Conservation (phyloP, 2,329 filamentous ascomycete species). For the Harringtonia lauricola region DNA sequence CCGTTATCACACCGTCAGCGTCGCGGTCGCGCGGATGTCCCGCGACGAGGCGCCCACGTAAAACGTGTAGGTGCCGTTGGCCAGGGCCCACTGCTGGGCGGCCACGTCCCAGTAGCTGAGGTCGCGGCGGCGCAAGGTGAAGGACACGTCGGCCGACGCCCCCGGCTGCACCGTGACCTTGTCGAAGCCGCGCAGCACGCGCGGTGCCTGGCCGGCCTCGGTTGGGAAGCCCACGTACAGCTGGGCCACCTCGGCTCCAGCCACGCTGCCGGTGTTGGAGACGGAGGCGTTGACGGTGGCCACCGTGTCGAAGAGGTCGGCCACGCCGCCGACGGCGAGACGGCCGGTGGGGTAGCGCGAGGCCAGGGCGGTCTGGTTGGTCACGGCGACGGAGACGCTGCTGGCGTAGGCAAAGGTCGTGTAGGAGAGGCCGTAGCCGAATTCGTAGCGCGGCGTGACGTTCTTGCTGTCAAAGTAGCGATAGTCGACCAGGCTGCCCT, state of each 20-base stretch:
- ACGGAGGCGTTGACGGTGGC: constrained; percentile 22
- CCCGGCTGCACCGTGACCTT: constrained; percentile 20
- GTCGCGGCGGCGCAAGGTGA: constrained; percentile 29
- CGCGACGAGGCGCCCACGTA: neutral
- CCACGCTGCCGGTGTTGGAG: constrained; percentile 30
- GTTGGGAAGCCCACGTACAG: constrained; percentile 22
- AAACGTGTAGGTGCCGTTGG: constrained; percentile 13
- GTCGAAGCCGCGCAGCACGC: constrained; percentile 25
- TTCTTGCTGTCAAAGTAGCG: constrained; percentile 37
- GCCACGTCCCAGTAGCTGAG: constrained; percentile 36
- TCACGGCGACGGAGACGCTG: constrained; percentile 66
- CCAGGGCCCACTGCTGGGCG: constrained; percentile 38
- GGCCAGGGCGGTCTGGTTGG: too few relatives aligned
- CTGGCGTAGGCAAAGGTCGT: constrained; percentile 48
- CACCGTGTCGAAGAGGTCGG: constrained; percentile 33
- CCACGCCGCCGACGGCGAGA: constrained; percentile 55
- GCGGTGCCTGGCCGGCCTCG: constrained; percentile 17
- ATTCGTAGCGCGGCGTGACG: constrained; percentile 39
- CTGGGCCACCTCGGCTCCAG: constrained; percentile 33
- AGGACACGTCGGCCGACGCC: constrained; percentile 17
- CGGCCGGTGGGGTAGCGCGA: constrained; percentile 33
- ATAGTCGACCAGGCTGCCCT: constrained; percentile 41
- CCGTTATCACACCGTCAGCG: too few relatives aligned
- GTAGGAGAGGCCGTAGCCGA: constrained; percentile 45
- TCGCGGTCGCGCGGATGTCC: too few relatives aligned